These are phyloP conservation scores for Coccomyxa subellipsoidea DNA, from an alignment of 163 green algal species.

Conservation along the genomic window DNA sequence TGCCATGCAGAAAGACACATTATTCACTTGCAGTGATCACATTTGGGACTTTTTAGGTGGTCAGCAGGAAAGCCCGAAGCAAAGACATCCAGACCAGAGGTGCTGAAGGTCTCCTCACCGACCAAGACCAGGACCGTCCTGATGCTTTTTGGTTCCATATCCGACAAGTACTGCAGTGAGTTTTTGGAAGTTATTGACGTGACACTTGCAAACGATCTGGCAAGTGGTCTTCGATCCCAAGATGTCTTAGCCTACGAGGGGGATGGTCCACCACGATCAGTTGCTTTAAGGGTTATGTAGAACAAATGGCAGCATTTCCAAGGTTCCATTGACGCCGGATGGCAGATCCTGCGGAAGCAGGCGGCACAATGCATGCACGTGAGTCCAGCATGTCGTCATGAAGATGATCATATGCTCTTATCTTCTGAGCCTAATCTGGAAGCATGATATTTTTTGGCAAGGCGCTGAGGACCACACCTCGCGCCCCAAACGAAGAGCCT, in stretches of 20 bases:
- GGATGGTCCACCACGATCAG: no score
- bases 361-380: no score
- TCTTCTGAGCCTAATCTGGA: not conserved
- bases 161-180: not conserved
- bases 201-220: no score
- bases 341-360: no score
- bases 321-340: no score
- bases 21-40: not conserved
- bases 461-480: not conserved
- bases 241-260: no score
- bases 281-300: no score
- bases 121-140: not conserved
- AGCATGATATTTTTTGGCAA: not conserved
- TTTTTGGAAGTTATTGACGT: not conserved
- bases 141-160: not conserved
- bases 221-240: no score
- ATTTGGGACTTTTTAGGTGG: not conserved
- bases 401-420: not conserved
- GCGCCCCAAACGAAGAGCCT: not conserved
- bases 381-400: no score
- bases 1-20: conserved; percentile 29
- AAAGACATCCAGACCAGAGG: not conserved
- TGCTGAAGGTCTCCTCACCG: not conserved
- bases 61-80: not conserved
- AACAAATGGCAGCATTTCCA: no score